Evolutionary conservation across 2,329 filamentous ascomycete genomes (phyloP), one percentile per base, ranked within the genome.

Genomic region (Cordyceps javanica): DNA sequence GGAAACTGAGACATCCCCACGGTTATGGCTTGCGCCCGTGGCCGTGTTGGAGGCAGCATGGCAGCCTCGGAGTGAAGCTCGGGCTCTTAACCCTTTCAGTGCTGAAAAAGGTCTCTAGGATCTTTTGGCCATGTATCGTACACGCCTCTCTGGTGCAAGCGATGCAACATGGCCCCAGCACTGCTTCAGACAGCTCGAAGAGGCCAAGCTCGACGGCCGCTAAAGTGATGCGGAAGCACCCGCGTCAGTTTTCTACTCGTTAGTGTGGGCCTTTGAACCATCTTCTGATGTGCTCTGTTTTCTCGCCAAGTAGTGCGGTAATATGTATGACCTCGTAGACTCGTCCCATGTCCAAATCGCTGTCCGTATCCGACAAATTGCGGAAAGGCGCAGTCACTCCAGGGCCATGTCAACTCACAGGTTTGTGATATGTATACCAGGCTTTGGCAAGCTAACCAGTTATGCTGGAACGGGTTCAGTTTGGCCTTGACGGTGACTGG

Each of bases 1-100:
- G 50, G 30, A 55, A 48, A 56, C 53, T 56, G 53, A 56, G 53
- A 56, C 53, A 56, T 49, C 42, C 32, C 53, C 53, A 56, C 53
- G 53, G 42, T 26, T 44, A 56, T 56, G 44, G 44, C 53, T 49
- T 30, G 44, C 28, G 34, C 42, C 41, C 26, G 32, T 41, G 53
- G 44, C n/a, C n/a, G n/a, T n/a, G n/a, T n/a, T n/a, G n/a, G n/a
- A n/a, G n/a, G n/a, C 5, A 21, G n/a, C 39, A 19, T 14, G 11
- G 32, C 23, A 46, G 32, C 25, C 34, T 41, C 32, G 23, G 44
- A 42, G 44, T 10, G 36, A 49, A 32, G 34, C 32, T 56, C 54
- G 44, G 54, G 13, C 34, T 41, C 34, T 41, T 41, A 25, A 19
- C 39, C 44, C 26, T 3, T 11, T 25, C 11, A 44, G n/a, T 48